Conservation (phyloP, 352 stramenopile species). For the Phytophthora europaea region DNA sequence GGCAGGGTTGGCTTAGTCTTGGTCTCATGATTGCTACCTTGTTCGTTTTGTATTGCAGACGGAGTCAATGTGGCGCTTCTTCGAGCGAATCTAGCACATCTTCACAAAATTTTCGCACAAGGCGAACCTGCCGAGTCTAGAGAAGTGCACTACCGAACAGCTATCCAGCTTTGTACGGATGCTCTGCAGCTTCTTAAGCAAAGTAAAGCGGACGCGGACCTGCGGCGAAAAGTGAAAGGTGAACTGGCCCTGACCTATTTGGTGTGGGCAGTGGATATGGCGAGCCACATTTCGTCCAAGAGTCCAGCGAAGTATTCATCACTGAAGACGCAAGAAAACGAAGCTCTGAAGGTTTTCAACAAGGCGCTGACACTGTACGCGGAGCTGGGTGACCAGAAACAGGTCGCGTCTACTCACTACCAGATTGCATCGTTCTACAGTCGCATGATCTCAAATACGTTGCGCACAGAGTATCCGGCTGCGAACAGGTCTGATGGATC, state of each 20-base stretch:
- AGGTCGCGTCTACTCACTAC: slow-evolving; percentile 85
- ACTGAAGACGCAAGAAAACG: slow-evolving; percentile 51
- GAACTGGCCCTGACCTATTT: slow-evolving; percentile 86
- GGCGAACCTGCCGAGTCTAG: slow-evolving; percentile 44
- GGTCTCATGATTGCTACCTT: slow-evolving; percentile 5
- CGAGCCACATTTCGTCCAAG: slow-evolving; percentile 32
- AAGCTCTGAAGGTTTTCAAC: slow-evolving; percentile 71
- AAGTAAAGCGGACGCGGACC: slow-evolving; percentile 66
- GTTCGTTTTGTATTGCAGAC: slow-evolving; percentile 45
- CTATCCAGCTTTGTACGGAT: slow-evolving; percentile 74
- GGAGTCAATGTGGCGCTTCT: slow-evolving; percentile 84
- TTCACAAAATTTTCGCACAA: slow-evolving; percentile 89
- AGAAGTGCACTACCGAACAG: slow-evolving; percentile 63
- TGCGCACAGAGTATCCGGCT: slow-evolving; percentile 27
- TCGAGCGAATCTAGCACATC: slow-evolving; percentile 81
- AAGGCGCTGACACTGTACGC: slow-evolving; percentile 81
- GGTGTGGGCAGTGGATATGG: slow-evolving; percentile 80
- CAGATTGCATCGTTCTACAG: slow-evolving; percentile 87
- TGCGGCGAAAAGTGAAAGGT: slow-evolving; percentile 81
- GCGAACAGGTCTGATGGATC: slow-evolving; percentile 15
- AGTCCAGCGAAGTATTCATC: slow-evolving; percentile 11
- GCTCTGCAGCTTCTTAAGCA: slow-evolving; percentile 76
- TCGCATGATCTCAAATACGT: slow-evolving; percentile 61
- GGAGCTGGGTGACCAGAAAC: slow-evolving; percentile 77
- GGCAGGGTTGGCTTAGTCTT: not conserved